Conservation (phyloP, 2,329 filamentous ascomycete genomes). For the Hyphodiscus sp. region DNA sequence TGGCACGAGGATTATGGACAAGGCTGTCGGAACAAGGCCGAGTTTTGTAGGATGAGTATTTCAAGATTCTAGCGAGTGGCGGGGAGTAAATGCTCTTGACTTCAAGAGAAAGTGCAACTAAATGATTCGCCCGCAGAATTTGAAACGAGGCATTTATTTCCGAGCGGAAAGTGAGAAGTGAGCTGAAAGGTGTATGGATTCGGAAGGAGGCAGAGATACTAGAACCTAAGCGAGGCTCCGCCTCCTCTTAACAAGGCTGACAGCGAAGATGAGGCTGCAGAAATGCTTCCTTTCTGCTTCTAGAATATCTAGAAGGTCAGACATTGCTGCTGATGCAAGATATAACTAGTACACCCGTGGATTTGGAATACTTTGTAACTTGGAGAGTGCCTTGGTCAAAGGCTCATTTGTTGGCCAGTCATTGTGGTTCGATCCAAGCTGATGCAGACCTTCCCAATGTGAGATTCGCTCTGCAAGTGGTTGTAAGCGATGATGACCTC, state of each 20-base stretch:
- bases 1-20: not conserved
- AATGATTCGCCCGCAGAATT: not conserved
- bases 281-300: not conserved
- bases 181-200: not conserved
- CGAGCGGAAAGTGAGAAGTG: not conserved
- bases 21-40: not conserved
- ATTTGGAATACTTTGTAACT: not conserved
- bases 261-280: not conserved
- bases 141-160: no score
- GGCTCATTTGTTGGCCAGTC: no score
- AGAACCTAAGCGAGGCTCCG: not conserved
- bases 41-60: not conserved
- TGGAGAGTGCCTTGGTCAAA: no score
- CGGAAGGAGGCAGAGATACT: not conserved
- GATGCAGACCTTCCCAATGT: no score
- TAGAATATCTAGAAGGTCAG: conserved; percentile 5
- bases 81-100: not conserved
- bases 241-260: not conserved
- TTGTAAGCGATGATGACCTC: no score
- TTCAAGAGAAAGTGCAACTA: not conserved
- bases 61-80: not conserved
- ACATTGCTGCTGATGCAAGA: not conserved
- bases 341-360: conserved; percentile 4
- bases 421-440: no score
- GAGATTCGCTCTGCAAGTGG: no score